These are phyloP conservation scores for Ceriops tagal DNA, from an alignment of 345 rosid species.

Conservation along the genomic window DNA sequence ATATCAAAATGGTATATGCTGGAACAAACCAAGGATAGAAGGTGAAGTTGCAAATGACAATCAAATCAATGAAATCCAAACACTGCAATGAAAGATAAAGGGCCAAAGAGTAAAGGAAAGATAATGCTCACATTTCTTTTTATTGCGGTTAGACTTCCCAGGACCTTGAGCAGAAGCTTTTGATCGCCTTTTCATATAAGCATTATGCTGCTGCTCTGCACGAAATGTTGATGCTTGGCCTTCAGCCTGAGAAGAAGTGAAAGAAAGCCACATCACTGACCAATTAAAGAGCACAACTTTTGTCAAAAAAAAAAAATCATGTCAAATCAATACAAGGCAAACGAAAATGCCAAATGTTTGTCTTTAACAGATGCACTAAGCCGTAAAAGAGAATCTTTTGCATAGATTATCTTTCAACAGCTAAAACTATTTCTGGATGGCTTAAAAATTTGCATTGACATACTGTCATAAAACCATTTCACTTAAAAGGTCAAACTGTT, in stretches of 20 bases:
- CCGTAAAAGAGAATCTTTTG: neutral
- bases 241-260: constrained; percentile 34
- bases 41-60: too few species aligned
- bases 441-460: neutral
- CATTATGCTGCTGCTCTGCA: constrained; percentile 18
- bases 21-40: too few species aligned
- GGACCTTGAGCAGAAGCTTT: constrained; percentile 32
- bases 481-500: too few species aligned
- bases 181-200: constrained; percentile 19
- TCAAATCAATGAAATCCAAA: neutral
- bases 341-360: too few species aligned
- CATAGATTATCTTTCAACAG: neutral
- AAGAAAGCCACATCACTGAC: neutral
- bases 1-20: too few species aligned
- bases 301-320: neutral
- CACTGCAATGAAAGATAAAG: neutral
- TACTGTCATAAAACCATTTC: neutral
- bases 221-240: constrained; percentile 33
- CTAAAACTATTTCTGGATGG: neutral
- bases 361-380: too few species aligned
- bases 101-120: neutral
- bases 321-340: too few species aligned
- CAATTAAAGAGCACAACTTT: neutral
- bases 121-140: constrained; percentile 41
- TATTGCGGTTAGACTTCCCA: constrained; percentile 33